These are phyloP conservation scores for Pseudopyricularia javanii DNA, from an alignment of 2,329 filamentous ascomycete species.

Conservation along the genomic window DNA sequence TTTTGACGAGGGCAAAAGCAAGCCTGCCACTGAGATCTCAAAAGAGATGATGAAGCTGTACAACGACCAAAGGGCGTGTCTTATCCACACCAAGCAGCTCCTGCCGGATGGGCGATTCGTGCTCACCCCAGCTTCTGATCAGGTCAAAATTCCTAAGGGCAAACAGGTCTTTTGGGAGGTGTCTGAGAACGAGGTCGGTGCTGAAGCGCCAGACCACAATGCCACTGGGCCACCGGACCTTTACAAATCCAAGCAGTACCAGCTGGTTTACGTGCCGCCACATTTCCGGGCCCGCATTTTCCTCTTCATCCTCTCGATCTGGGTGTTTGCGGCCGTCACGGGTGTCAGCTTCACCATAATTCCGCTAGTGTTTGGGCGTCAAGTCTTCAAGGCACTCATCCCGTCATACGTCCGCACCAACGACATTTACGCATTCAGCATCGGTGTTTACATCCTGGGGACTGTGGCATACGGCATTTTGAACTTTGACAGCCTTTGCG, in stretches of 20 bases:
- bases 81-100: conserved; percentile 41
- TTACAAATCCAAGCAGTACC: conserved; percentile 49
- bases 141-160: conserved; percentile 85
- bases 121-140: conserved; percentile 85
- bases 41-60: conserved; percentile 21
- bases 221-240: conserved; percentile 20
- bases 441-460: conserved; percentile 74
- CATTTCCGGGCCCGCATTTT: conserved; percentile 71
- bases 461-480: conserved; percentile 49
- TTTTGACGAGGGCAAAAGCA: conserved; percentile 28
- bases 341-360: conserved; percentile 78
- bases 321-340: conserved; percentile 82
- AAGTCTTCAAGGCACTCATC: conserved; percentile 61
- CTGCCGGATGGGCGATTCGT: conserved; percentile 70
- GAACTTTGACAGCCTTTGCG: conserved; percentile 29
- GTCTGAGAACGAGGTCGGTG: conserved; percentile 50
- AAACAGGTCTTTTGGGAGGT: conserved; percentile 70
- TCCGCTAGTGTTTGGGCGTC: conserved; percentile 74
- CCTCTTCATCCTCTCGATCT: conserved; percentile 79
- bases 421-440: conserved; percentile 91
- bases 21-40: conserved; percentile 26
- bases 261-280: conserved; percentile 71
- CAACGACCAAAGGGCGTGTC: conserved; percentile 26
- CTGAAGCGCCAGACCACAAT: conserved; percentile 33
- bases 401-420: conserved; percentile 67